These are phyloP conservation scores for Fusarium protoensiforme DNA, from an alignment of 2,329 filamentous ascomycete genomes.

Conservation along the genomic window DNA sequence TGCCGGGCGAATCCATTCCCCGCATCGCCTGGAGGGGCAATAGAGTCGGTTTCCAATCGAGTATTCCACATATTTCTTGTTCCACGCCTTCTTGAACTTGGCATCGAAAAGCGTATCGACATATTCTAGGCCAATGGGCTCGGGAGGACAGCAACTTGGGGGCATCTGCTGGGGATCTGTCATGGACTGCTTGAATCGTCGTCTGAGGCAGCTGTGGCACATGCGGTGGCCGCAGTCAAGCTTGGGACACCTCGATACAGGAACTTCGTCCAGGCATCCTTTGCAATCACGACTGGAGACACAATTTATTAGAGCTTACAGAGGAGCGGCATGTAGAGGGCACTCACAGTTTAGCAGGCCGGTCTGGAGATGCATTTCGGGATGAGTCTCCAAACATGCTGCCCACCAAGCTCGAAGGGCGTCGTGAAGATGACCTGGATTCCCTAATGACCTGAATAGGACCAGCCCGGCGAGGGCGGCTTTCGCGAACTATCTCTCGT, in stretches of 20 bases:
- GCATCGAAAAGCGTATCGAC: slow-evolving; percentile 80
- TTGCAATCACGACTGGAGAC: slow-evolving; percentile 73
- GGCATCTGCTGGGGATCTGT: slow-evolving; percentile 86
- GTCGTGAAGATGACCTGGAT: slow-evolving; percentile 42
- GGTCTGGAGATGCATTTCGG: slow-evolving; percentile 43
- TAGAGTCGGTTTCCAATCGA: slow-evolving; percentile 80
- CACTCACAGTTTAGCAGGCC: slow-evolving; percentile 40
- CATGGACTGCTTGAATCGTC: slow-evolving; percentile 79
- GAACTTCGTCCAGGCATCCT: slow-evolving; percentile 76
- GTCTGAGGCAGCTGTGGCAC: slow-evolving; percentile 81
- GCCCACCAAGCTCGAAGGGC: slow-evolving; percentile 41
- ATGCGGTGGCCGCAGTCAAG: slow-evolving; percentile 84
- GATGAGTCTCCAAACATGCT: slow-evolving; percentile 43
- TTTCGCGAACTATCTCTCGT: slow-evolving; percentile 37
- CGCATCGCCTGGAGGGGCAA: slow-evolving; percentile 78
- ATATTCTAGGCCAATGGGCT: slow-evolving; percentile 79
- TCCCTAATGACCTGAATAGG: slow-evolving; percentile 30
- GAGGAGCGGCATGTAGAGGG: neutral
- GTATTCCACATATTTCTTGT: slow-evolving; percentile 81
- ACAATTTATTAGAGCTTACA: slow-evolving; percentile 21
- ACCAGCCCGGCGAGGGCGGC: slow-evolving; percentile 31
- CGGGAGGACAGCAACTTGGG: slow-evolving; percentile 79
- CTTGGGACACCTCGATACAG: slow-evolving; percentile 71
- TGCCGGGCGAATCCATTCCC: slow-evolving; percentile 81
- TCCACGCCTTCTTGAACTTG: slow-evolving; percentile 83